Evolutionary conservation across 2,329 filamentous ascomycete genomes (phyloP), one percentile per base, ranked within the genome.

Genomic region (Polychaeton citri): DNA sequence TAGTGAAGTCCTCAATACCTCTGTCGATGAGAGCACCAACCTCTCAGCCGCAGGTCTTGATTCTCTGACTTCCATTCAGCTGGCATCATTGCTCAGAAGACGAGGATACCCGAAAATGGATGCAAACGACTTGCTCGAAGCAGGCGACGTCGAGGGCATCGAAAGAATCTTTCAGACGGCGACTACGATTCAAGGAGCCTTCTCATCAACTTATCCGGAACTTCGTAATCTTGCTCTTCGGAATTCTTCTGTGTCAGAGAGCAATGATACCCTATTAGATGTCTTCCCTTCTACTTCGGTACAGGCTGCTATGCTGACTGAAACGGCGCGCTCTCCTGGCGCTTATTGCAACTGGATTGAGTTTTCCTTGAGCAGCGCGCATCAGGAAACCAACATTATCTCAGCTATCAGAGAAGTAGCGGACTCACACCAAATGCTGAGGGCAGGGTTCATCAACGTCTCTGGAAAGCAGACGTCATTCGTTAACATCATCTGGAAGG

Each of bases 311-410:
- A 92, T 94, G 84, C 65, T 94, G 12, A 66, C 73, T 0, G 84
- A 93, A 59, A 87, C 83, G 1, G 57, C 66, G 2, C 65, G 62
- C 13, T 64, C 77, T 40, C 43, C 65, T 2, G 60, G 58, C 32
- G 68, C 77, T 6, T 94, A 95, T 52, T 81, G 79, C 59, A 95
- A 94, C 47, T 78, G 77, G 64, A 62, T 90, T 8, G 71, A 81
- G 46, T 53, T 92, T 1, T 62, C 72, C n/a, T 59, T 81, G 8
- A 53, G 65, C 1, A 31, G 53, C 0, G 21, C 35, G 6, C 21
- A 32, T 10, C 33, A 36, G 8, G 8, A 40, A 4, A 24, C 41
- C 2, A 26, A 42, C 2, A 19, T 58, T 4, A 26, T 37, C n/a
- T 13, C 42, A 6, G 71, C 72, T 6, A 62, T 87, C 18, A 38